Base-by-base conservation (phyloP, 352 stramenopile genomes). In the Phytophthora megakarya region DNA sequence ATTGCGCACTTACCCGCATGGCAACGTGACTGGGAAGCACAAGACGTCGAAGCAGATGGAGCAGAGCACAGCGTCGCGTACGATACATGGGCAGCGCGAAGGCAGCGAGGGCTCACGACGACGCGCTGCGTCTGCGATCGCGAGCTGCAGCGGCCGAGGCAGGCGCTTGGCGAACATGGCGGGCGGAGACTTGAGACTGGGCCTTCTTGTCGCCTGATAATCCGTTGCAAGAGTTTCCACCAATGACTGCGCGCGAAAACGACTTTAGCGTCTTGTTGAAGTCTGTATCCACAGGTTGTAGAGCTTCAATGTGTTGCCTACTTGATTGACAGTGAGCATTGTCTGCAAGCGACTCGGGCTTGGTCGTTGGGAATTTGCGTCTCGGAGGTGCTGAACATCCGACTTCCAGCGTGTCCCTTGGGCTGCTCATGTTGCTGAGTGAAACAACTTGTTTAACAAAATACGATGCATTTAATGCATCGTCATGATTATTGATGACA, bases 11-110 rank as follows among this genome's bases (percentile, higher is more conserved):
- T 39, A 74, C 84, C 84, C 84, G 71, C 84, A 93, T 10, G 79
- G 70, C 18, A 93, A 65, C 32, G 84, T 91, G 30, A 90, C 81
- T 10, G 84, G 84, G 49, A 89, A 93, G 61, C 76, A 75, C 16
- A 93, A 61, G 23, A 90, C 75, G 50, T 93, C 84, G 54, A 90
- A 89, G 80, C 84, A 93, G 45, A 93, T 93, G 18, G 82, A 78
- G 55, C 84, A 93, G 13, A 76, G 66, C 45, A 92, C 58, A 37
- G 87, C 72, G 16, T 89, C 78, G 10, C 66, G 67, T 4, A 55
- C 42, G 9, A 90, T 55, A n/a, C 19, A 6, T 1, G 45, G 48
- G 26, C 48, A 61, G 19, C 23, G 28, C 15, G 48, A 30, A 8
- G 19, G 7, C 18, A 50, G 12, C 5, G 39, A 30, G 13, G 45